Evolutionary conservation across 2,329 filamentous ascomycete species (phyloP).

Genomic region (Aschersonia sp.): DNA sequence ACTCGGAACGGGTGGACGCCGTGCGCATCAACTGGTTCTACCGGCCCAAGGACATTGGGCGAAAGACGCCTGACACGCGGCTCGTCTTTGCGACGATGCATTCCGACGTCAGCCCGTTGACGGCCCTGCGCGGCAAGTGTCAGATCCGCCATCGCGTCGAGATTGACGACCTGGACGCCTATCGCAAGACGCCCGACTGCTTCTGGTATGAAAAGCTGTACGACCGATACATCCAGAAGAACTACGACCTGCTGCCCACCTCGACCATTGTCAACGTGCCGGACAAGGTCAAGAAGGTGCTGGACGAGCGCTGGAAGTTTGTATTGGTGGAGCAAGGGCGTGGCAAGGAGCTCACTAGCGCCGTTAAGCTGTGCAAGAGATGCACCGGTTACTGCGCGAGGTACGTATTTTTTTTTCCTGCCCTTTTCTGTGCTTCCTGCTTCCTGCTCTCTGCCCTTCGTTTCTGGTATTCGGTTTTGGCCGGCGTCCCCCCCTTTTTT

Average conservation of each 20-base stretch:
- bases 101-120: slow-evolving; percentile 86
- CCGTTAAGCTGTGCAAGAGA: slow-evolving; percentile 89
- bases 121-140: slow-evolving; percentile 86
- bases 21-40: slow-evolving; percentile 98
- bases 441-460: neutral
- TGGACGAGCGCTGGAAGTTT: slow-evolving; percentile 94
- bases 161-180: slow-evolving; percentile 67
- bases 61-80: slow-evolving; percentile 80
- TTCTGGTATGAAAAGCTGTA: slow-evolving; percentile 98
- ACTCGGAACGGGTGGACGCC: slow-evolving; percentile 61
- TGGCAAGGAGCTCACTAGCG: slow-evolving; percentile 88
- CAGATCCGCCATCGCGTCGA: slow-evolving; percentile 79
- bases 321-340: slow-evolving; percentile 88
- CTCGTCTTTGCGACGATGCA: slow-evolving; percentile 96
- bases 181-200: slow-evolving; percentile 68
- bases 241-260: slow-evolving; percentile 93
- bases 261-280: slow-evolving; percentile 91
- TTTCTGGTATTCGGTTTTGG: too few relatives aligned
- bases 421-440: slow-evolving; percentile 1
- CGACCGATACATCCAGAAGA: slow-evolving; percentile 94
- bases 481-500: too few relatives aligned
- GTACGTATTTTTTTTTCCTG: slow-evolving; percentile 30
- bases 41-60: slow-evolving; percentile 85
- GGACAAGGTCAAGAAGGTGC: slow-evolving; percentile 82
- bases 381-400: slow-evolving; percentile 84